Conservation (phyloP, 2,329 filamentous ascomycete genomes). For the Aspergillus udagawae region DNA sequence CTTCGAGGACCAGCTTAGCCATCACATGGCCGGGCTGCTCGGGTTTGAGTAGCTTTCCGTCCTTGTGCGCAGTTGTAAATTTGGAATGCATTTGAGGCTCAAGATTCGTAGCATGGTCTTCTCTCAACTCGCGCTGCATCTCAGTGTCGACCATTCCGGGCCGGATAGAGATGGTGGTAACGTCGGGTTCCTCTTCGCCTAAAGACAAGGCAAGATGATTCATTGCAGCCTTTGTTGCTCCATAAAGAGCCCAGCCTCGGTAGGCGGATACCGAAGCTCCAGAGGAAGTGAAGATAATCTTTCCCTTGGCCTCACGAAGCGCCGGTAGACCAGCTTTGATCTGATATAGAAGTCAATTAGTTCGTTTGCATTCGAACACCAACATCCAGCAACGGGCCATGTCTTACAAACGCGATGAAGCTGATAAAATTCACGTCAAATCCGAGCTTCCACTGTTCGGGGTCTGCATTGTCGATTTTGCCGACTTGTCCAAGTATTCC, state of each 20-base stretch:
- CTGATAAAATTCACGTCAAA: slow-evolving; percentile 90
- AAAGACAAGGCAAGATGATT: slow-evolving; percentile 28
- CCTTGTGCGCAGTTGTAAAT: slow-evolving; percentile 67
- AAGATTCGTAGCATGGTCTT: slow-evolving; percentile 62
- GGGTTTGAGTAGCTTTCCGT: slow-evolving; percentile 70
- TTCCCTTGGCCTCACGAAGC: slow-evolving; percentile 31
- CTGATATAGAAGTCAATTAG: slow-evolving; percentile 8
- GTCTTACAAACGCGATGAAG: slow-evolving; percentile 67
- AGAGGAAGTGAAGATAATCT: slow-evolving; percentile 35
- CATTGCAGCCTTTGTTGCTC: slow-evolving; percentile 35
- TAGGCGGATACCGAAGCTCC: slow-evolving; percentile 31
- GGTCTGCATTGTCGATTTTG: slow-evolving; percentile 62
- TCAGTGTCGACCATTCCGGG: slow-evolving; percentile 35
- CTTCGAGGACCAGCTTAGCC: slow-evolving; percentile 68
- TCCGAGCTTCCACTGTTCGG: slow-evolving; percentile 68
- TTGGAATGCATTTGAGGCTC: slow-evolving; percentile 54
- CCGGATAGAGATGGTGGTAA: slow-evolving; percentile 25
- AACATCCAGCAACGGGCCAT: not conserved
- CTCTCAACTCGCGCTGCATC: slow-evolving; percentile 61
- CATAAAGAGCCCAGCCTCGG: slow-evolving; percentile 34
- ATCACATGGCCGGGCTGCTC: slow-evolving; percentile 85
- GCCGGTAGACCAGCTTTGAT: slow-evolving; percentile 29
- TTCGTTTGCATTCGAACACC: not conserved
- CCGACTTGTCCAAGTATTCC: slow-evolving; percentile 73
- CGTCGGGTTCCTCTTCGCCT: slow-evolving; percentile 26